A percentile compares a stretch with the other conserved stretches of the same genome.
phyloP scores from a whole-genome alignment of 2,329 filamentous ascomycete genomes.

The Sporothrix globosa region DNA sequence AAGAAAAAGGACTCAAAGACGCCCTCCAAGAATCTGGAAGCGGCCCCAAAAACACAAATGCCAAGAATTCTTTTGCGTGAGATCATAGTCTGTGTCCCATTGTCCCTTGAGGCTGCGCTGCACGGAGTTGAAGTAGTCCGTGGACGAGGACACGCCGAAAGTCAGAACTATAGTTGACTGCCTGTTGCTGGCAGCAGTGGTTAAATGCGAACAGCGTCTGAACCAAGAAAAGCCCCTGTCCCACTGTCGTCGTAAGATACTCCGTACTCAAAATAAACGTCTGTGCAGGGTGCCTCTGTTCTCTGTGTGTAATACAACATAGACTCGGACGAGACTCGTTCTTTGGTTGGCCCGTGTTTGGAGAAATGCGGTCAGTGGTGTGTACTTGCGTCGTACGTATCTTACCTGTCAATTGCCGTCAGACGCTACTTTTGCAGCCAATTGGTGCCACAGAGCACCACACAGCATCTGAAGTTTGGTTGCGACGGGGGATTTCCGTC shows the following conservation, averaged over 20 bases:
- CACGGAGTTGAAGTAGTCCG: conserved; percentile 25
- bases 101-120: background rate
- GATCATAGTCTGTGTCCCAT: conserved; percentile 23
- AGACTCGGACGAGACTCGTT: conserved; percentile 15
- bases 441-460: background rate
- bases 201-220: conserved; percentile 4
- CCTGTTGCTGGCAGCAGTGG: background rate
- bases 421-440: no score
- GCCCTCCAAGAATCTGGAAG: no score
- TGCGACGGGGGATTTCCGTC: conserved; percentile 7
- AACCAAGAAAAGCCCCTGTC: conserved; percentile 15
- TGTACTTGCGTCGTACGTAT: no score
- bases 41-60: background rate
- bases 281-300: conserved; percentile 23
- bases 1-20: no score
- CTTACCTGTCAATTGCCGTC: no score
- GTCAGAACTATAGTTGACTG: background rate
- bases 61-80: conserved; percentile 26
- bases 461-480: conserved; percentile 19
- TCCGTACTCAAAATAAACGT: conserved; percentile 3
- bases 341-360: conserved; percentile 25
- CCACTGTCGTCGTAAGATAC: background rate
- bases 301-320: background rate
- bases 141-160: conserved; percentile 1
- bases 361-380: conserved; percentile 1